A percentile compares a stretch with the other conserved stretches of the same genome.
phyloP scores from a whole-genome alignment of 148 eudicot species.

The Chenopodium quinoa region DNA sequence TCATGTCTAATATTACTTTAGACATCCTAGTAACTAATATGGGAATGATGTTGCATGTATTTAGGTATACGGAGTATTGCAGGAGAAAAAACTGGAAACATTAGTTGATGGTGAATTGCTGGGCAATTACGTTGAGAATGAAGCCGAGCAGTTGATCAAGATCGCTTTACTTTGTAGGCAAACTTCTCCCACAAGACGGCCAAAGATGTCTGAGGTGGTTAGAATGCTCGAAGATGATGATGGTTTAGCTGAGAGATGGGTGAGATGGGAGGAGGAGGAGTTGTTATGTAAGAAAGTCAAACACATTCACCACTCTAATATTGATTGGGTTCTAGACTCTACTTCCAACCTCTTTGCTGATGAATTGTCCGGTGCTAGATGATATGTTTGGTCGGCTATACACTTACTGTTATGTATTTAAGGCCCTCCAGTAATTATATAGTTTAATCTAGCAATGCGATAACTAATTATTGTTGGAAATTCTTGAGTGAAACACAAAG shows the following conservation, averaged over 20 bases:
- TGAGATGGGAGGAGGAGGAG: slow-evolving; percentile 21
- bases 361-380: slow-evolving; percentile 27
- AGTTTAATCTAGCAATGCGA: no score
- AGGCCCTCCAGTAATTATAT: no score
- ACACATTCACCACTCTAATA: slow-evolving; percentile 13
- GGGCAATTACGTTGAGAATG: slow-evolving; percentile 25
- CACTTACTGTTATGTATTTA: no score
- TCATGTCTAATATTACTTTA: no score
- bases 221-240: slow-evolving; percentile 54
- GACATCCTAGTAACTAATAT: no score
- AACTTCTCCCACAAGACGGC: slow-evolving; percentile 49
- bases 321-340: slow-evolving; percentile 12
- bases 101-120: slow-evolving; percentile 41
- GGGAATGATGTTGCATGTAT: no score
- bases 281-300: slow-evolving; percentile 10
- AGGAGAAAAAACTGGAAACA: slow-evolving; percentile 30
- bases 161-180: slow-evolving; percentile 54
- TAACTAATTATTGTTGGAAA: no score
- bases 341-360: slow-evolving; percentile 21
- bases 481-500: no score
- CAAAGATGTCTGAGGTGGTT: slow-evolving; percentile 60
- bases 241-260: slow-evolving; percentile 46
- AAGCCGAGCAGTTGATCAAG: slow-evolving; percentile 44
- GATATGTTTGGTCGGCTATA: background rate
- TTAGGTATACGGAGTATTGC: slow-evolving; percentile 25